These are phyloP conservation scores for Sporisorium sorghi DNA, from an alignment of 1,284 basidiomycete genomes.

Conservation along the genomic window DNA sequence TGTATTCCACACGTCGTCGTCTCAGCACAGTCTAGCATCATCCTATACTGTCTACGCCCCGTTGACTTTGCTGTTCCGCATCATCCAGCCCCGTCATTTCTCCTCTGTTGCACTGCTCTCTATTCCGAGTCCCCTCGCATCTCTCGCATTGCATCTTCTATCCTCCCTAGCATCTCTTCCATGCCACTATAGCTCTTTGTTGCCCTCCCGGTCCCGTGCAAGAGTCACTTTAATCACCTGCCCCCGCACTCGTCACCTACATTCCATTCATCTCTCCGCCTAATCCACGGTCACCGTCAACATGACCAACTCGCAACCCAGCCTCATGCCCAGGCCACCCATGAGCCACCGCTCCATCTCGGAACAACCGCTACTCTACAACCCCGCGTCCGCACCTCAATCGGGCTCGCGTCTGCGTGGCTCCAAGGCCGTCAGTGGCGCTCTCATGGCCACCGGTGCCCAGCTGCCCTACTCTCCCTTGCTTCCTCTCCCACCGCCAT, in stretches of 20 bases:
- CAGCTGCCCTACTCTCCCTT: constrained; percentile 40
- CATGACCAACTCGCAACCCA: constrained; percentile 17
- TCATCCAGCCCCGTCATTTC: constrained; percentile 6
- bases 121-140: constrained; percentile 6
- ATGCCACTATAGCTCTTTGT: constrained; percentile 2
- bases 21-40: constrained; percentile 3
- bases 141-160: constrained; percentile 19
- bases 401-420: constrained; percentile 37
- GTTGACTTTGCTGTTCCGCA: constrained; percentile 7
- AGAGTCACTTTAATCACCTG: neutral
- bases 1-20: neutral
- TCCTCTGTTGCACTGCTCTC: neutral
- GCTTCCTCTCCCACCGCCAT: constrained; percentile 36
- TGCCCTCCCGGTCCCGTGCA: neutral
- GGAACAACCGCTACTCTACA: constrained; percentile 40
- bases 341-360: constrained; percentile 48
- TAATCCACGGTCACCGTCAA: neutral
- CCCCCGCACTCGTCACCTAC: neutral
- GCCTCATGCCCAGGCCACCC: constrained; percentile 27
- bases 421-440: constrained; percentile 33
- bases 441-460: constrained; percentile 20
- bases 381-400: constrained; percentile 21
- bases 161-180: constrained; percentile 1
- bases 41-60: neutral
- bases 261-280: neutral